Conservation (phyloP, 2,329 filamentous ascomycete species). For the Fusarium austroafricanum region DNA sequence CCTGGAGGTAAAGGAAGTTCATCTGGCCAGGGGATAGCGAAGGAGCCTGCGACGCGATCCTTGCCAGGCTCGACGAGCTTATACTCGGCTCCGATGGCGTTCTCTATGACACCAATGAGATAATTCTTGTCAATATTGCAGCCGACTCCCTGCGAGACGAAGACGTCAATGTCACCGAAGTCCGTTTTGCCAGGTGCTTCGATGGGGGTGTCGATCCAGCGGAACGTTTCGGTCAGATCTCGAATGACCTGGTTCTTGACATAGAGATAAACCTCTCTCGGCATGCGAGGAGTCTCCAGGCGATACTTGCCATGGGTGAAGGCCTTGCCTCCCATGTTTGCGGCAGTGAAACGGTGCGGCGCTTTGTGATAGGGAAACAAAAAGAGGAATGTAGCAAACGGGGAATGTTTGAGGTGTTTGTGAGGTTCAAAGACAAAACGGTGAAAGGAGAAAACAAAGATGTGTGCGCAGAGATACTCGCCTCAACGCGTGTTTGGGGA, state of each 20-base stretch:
- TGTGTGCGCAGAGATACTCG: neutral
- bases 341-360: neutral
- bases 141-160: constrained; percentile 60
- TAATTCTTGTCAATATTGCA: constrained; percentile 13
- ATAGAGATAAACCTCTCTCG: constrained; percentile 64
- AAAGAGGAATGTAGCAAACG: neutral
- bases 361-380: neutral
- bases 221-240: constrained; percentile 61
- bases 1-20: constrained; percentile 11
- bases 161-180: constrained; percentile 79
- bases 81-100: constrained; percentile 58
- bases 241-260: constrained; percentile 60
- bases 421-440: neutral
- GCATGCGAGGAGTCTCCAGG: constrained; percentile 75
- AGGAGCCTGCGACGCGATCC: constrained; percentile 51
- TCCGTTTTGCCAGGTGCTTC: constrained; percentile 76
- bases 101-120: constrained; percentile 46
- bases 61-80: constrained; percentile 46
- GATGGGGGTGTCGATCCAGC: constrained; percentile 68
- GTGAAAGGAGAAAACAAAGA: neutral
- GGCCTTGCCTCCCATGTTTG: constrained; percentile 72
- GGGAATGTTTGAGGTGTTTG: neutral
- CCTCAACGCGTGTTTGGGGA: neutral
- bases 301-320: constrained; percentile 62
- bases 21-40: constrained; percentile 68